Percentiles rank a stretch among this genome's conserved stretches.
Conservation (phyloP, 225 moss, liverwort and hornwort species). For the Antitrichia curtipendula region DNA sequence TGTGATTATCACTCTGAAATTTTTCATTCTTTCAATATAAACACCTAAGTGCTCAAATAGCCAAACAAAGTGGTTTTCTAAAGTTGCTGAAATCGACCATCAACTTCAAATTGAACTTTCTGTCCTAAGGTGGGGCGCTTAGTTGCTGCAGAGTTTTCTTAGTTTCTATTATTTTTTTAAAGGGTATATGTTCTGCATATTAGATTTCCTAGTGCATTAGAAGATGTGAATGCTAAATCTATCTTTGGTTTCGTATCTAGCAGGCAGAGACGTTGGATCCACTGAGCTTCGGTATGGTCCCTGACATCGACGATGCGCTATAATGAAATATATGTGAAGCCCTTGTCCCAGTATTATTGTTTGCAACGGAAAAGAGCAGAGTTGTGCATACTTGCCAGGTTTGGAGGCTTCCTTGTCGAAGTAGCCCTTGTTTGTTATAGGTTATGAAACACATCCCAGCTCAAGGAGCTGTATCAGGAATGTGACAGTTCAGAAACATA, state of each 20-base stretch:
- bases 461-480: conserved; percentile 18
- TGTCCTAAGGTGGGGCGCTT: background rate
- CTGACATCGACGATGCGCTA: conserved; percentile 42
- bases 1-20: background rate
- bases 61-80: background rate
- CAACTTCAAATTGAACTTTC: background rate
- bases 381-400: conserved; percentile 17
- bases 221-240: background rate
- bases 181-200: background rate
- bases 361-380: background rate
- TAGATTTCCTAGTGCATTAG: background rate
- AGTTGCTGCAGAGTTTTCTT: background rate
- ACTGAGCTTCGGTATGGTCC: conserved; percentile 68
- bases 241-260: background rate
- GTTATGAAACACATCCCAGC: conserved; percentile 22
- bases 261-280: conserved; percentile 84
- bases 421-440: conserved; percentile 28
- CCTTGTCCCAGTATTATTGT: background rate
- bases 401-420: conserved; percentile 15
- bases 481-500: conserved; percentile 12
- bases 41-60: background rate
- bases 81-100: background rate
- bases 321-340: background rate
- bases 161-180: background rate
- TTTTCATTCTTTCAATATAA: background rate